Evolutionary conservation across 1,284 basidiomycete species (phyloP).

Genomic region (Ceratobasidium sp.): DNA sequence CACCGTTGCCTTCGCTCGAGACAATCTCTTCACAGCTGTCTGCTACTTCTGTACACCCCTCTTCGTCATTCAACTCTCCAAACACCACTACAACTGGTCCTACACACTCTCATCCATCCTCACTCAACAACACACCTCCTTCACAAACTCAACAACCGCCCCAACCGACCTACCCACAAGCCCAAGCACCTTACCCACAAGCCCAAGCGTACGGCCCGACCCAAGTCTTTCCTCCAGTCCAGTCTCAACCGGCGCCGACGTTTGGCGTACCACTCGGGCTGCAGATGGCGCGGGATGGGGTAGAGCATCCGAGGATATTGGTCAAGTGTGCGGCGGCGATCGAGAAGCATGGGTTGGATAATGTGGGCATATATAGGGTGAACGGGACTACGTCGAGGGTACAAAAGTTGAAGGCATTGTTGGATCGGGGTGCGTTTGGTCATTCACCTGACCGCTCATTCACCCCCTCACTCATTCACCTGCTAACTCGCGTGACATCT

Average conservation of each 20-base stretch:
- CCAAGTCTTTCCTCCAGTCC: constrained; percentile 20
- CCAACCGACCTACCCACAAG: background rate
- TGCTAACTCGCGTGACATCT: constrained; percentile 54
- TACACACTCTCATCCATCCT: background rate
- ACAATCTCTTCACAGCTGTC: constrained; percentile 39
- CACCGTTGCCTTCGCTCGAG: constrained; percentile 41
- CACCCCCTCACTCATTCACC: constrained; percentile 40
- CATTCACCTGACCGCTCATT: background rate
- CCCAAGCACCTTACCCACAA: constrained; percentile 51
- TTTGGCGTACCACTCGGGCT: constrained; percentile 93
- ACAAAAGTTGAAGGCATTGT: constrained; percentile 79
- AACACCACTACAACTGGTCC: background rate
- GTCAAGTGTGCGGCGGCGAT: constrained; percentile 92
- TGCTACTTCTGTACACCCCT: constrained; percentile 41
- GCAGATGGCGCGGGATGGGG: constrained; percentile 89
- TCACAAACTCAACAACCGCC: background rate
- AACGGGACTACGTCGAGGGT: constrained; percentile 93
- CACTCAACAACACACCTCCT: constrained; percentile 12
- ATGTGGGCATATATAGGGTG: constrained; percentile 93
- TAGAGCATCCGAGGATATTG: constrained; percentile 89
- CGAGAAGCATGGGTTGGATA: constrained; percentile 85
- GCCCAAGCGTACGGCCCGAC: constrained; percentile 36
- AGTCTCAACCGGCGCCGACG: constrained; percentile 64
- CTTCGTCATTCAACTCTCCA: background rate
- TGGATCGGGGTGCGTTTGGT: constrained; percentile 80